Base-by-base conservation (phyloP, 2,329 filamentous ascomycete genomes). In the Cadophora luteo-olivacea region DNA sequence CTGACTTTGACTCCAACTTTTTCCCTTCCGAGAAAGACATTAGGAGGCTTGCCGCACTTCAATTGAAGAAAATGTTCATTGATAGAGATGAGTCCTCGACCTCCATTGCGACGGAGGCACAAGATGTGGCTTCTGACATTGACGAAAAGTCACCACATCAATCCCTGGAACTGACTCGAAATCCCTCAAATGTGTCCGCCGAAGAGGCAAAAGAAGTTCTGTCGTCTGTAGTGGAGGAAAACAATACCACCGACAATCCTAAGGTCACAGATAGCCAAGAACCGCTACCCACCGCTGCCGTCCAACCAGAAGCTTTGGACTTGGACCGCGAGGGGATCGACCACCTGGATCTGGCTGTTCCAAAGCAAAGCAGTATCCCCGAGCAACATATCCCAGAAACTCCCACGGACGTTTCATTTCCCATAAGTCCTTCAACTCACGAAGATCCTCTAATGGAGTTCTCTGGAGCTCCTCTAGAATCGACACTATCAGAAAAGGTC, bases 1-100 rank as follows among this genome's bases (percentile, higher is more conserved):
- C 89, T 66, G 92, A 96, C 65, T 98, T 99, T 69, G 97, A 99
- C 78, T 88, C 90, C 54, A 92, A 97, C 74, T 99, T 95, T 81
- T 91, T 99, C 75, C 95, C 92, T 0, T 90, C 95, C 0, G 97
- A 99, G 79, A 98, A 97, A 77, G 96, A 99, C 81, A 97, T 99
- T 76, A 88, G 94, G 70, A 90, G 96, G 75, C 83, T 99, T 69
- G 97, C 96, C 14, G 93, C 95, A 68, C 86, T 97, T 70, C 97
- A 99, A 78, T 84, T 99, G 67, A 95, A 92, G 78, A 97, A 97
- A 78, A 92, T 99, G 78, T 99, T 99, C 77, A 88, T 95, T 8
- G 94, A 98, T 78, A 75, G 76, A 19, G 91, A 94, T 74, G 93
- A 94, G 71, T 94, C 93, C 2, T 91, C 92, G 68, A 90, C 93